Evolutionary conservation across 257 asterid species (phyloP).

Genomic region (Petrea volubilis): DNA sequence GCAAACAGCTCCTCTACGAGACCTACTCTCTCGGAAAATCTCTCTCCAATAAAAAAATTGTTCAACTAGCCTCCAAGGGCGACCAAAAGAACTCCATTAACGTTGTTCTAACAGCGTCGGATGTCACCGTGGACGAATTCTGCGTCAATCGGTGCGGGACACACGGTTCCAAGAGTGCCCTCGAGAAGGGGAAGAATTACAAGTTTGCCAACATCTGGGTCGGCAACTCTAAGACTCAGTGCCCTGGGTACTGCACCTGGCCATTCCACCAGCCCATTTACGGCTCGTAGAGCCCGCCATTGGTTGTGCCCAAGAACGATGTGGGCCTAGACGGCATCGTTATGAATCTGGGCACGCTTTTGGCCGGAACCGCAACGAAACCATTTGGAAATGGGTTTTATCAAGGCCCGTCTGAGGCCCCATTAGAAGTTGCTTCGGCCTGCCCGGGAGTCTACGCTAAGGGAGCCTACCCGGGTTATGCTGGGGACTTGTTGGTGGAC

Average conservation of each 20-base stretch:
- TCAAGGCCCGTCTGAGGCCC: too few relatives aligned
- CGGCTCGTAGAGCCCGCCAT: too few relatives aligned
- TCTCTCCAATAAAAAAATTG: slow-evolving; percentile 30
- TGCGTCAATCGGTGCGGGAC: slow-evolving; percentile 60
- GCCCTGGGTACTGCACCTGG: too few relatives aligned
- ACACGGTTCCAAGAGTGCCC: slow-evolving; percentile 37
- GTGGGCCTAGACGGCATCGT: slow-evolving; percentile 37
- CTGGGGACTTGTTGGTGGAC: slow-evolving; percentile 12
- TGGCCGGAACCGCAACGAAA: slow-evolving; percentile 27
- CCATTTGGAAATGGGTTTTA: too few relatives aligned
- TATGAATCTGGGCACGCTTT: slow-evolving; percentile 39
- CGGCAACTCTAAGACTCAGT: slow-evolving; percentile 38
- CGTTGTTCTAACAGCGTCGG: slow-evolving; percentile 48
- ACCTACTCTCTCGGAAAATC: slow-evolving; percentile 37
- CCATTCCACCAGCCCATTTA: too few relatives aligned
- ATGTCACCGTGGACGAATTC: slow-evolving; percentile 49
- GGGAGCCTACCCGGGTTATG: slow-evolving; percentile 21
- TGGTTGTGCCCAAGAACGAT: slow-evolving; percentile 11
- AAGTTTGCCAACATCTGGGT: slow-evolving; percentile 52
- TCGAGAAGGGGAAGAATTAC: slow-evolving; percentile 33
- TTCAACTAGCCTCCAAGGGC: slow-evolving; percentile 28
- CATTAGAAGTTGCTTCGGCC: too few relatives aligned
- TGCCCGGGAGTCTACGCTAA: too few relatives aligned
- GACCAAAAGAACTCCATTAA: slow-evolving; percentile 41
- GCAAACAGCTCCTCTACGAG: slow-evolving; percentile 28